phyloP scores from a whole-genome alignment of 2,329 filamentous ascomycete genomes.

The Penicillium sp. region DNA sequence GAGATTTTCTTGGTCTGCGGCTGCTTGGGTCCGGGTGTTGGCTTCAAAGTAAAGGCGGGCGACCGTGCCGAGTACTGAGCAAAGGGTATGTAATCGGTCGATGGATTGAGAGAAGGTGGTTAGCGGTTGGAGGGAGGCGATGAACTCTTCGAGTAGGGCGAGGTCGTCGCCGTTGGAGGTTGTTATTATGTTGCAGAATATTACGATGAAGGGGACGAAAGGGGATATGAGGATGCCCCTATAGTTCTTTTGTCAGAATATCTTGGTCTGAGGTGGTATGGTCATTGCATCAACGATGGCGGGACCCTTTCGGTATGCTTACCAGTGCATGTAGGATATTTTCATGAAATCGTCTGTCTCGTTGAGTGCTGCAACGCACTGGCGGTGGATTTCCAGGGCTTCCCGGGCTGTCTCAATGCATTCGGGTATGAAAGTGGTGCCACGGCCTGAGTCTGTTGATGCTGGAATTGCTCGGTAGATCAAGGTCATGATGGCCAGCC shows the following conservation, averaged over 20 bases:
- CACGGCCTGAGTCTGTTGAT: conserved; percentile 20
- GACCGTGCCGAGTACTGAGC: conserved; percentile 61
- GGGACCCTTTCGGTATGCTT: neutral
- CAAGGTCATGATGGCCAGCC: conserved; percentile 39
- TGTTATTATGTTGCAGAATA: conserved; percentile 53
- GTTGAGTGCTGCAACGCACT: conserved; percentile 28
- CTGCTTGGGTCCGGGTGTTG: conserved; percentile 56
- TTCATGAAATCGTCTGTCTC: conserved; percentile 30
- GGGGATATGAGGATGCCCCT: conserved; percentile 47
- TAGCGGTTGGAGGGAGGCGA: conserved; percentile 54
- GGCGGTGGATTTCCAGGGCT: conserved; percentile 37
- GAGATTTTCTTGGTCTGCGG: conserved; percentile 49
- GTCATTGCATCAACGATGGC: neutral
- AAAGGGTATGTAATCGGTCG: conserved; percentile 62
- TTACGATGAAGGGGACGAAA: conserved; percentile 52
- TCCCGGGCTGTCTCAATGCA: conserved; percentile 41
- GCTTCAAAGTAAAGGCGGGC: conserved; percentile 63
- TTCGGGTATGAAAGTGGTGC: conserved; percentile 36
- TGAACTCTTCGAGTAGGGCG: conserved; percentile 56
- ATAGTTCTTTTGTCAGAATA: neutral
- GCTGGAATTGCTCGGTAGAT: conserved; percentile 45
- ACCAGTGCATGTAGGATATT: conserved; percentile 42
- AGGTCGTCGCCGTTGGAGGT: conserved; percentile 56
- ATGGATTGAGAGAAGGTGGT: conserved; percentile 58
- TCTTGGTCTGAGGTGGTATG: neutral